Evolutionary conservation across 1,139 yeast species (phyloP).

Genomic region (Fermentozyma sake): DNA sequence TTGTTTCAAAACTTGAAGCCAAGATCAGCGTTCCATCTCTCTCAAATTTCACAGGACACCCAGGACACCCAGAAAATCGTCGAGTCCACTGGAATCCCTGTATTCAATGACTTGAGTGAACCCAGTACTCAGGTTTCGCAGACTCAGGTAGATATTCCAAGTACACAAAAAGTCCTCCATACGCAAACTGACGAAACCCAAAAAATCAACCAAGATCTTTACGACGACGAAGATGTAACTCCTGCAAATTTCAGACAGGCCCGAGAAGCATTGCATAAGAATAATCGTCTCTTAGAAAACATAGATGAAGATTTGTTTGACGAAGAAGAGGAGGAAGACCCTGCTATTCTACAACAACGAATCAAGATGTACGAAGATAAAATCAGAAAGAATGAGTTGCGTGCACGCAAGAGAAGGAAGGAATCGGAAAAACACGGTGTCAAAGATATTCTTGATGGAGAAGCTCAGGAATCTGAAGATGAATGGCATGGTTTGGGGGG

Average conservation of each 20-base stretch:
- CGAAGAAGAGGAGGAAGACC: slow-evolving; percentile 18
- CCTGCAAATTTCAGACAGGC: slow-evolving; percentile 25
- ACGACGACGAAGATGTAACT: slow-evolving; percentile 26
- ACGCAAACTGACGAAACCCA: slow-evolving; percentile 3
- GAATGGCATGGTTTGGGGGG: slow-evolving; percentile 95
- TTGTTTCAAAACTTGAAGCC: slow-evolving; percentile 32
- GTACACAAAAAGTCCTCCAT: slow-evolving; percentile 1
- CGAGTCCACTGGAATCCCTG: slow-evolving; percentile 14
- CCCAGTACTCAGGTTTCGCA: slow-evolving; percentile 6
- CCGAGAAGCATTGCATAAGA: slow-evolving; percentile 16
- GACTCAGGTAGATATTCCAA: slow-evolving; percentile 17
- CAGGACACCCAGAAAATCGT: too few species aligned
- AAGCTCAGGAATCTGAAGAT: slow-evolving; percentile 95
- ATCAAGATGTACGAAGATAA: slow-evolving; percentile 36
- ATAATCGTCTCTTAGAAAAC: slow-evolving; percentile 7
- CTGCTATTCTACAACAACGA: slow-evolving; percentile 24
- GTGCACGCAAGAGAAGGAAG: slow-evolving; percentile 34
- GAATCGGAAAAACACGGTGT: slow-evolving; percentile 51
- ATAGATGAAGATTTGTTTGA: slow-evolving; percentile 18
- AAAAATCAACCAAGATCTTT: slow-evolving; percentile 9
- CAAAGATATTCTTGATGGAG: slow-evolving; percentile 62
- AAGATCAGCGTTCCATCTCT: slow-evolving; percentile 9
- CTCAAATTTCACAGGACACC: too few species aligned
- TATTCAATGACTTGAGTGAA: slow-evolving; percentile 20
- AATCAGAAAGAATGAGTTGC: slow-evolving; percentile 36